Conservation (phyloP, 2,329 filamentous ascomycete species). For the Phaeoacremonium minimum region DNA sequence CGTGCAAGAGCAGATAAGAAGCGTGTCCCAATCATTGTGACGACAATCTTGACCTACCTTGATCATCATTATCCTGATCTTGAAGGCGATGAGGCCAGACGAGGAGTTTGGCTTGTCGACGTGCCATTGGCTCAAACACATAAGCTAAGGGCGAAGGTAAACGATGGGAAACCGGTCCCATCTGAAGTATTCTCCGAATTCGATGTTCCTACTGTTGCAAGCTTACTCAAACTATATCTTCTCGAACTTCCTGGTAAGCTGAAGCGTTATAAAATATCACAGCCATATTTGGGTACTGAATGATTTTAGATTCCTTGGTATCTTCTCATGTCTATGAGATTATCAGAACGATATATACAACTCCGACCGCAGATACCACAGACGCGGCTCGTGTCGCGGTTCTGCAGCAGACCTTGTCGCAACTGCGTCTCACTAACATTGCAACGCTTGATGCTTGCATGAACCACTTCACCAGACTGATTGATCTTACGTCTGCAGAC, state of each 20-base stretch:
- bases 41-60: slow-evolving; percentile 87
- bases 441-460: slow-evolving; percentile 97
- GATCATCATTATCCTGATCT: slow-evolving; percentile 97
- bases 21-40: slow-evolving; percentile 87
- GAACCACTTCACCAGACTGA: slow-evolving; percentile 95
- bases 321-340: slow-evolving; percentile 99
- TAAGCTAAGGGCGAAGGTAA: slow-evolving; percentile 75
- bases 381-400: slow-evolving; percentile 82
- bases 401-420: slow-evolving; percentile 90
- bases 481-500: slow-evolving; percentile 94
- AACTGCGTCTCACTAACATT: slow-evolving; percentile 93
- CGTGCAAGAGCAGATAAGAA: slow-evolving; percentile 91
- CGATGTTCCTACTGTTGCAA: slow-evolving; percentile 91
- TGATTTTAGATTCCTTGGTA: slow-evolving; percentile 77
- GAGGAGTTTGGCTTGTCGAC: slow-evolving; percentile 91
- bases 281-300: slow-evolving; percentile 16
- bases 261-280: not conserved
- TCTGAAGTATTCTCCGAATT: slow-evolving; percentile 78
- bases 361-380: slow-evolving; percentile 69
- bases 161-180: slow-evolving; percentile 78
- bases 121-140: slow-evolving; percentile 83
- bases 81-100: slow-evolving; percentile 89
- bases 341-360: slow-evolving; percentile 92
- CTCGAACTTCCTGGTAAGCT: slow-evolving; percentile 84
- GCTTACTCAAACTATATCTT: slow-evolving; percentile 88